Conservation (phyloP, 2,329 filamentous ascomycete genomes). For the Penicillium decumbens region DNA sequence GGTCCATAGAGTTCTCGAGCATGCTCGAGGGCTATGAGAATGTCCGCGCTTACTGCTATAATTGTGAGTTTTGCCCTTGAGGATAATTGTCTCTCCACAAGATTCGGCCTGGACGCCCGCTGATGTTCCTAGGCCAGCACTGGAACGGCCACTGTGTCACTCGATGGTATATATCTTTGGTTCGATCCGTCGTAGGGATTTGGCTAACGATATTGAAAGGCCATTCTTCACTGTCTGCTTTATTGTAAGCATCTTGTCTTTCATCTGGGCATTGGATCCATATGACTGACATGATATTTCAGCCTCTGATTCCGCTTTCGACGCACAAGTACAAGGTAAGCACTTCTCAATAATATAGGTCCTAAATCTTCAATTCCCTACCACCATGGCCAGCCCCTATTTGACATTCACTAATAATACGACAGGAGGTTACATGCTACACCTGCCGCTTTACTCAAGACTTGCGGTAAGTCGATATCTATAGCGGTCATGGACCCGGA, state of each 20-base stretch:
- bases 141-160: conserved; percentile 45
- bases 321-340: conserved; percentile 39
- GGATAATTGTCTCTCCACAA: background rate
- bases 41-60: conserved; percentile 45
- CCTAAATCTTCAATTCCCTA: background rate
- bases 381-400: background rate
- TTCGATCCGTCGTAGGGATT: background rate
- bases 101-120: background rate
- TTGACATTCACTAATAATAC: conserved; percentile 12
- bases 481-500: background rate
- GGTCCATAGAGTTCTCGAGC: conserved; percentile 40
- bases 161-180: conserved; percentile 34
- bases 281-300: conserved; percentile 10
- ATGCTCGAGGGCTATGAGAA: conserved; percentile 45
- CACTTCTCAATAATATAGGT: background rate
- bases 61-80: conserved; percentile 33
- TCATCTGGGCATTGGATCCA: background rate
- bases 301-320: conserved; percentile 40
- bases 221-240: conserved; percentile 47
- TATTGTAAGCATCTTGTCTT: conserved; percentile 28
- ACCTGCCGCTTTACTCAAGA: conserved; percentile 39
- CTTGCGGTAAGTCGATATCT: conserved; percentile 26
- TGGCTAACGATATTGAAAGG: conserved; percentile 24
- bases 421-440: conserved; percentile 37
- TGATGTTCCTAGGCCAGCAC: conserved; percentile 33